A percentile compares a stretch with the other conserved stretches of the same genome.
Evolutionary conservation across 257 asterid genomes (phyloP).

Genomic region (Fraxinus anomala): DNA sequence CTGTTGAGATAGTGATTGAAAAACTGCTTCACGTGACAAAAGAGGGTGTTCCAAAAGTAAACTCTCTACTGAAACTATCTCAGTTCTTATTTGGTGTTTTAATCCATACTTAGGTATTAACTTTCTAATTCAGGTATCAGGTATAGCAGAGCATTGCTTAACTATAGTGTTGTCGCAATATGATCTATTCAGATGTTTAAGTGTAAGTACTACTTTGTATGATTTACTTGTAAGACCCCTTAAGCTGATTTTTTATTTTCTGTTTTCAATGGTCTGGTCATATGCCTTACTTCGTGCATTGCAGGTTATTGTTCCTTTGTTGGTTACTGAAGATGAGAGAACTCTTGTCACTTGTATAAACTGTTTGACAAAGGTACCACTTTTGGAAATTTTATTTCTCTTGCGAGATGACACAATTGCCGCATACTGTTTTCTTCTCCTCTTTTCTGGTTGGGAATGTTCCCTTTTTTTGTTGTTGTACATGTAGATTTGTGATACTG

Average conservation of each 20-base stretch:
- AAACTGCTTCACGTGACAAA: constrained; percentile 88
- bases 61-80: constrained; percentile 23
- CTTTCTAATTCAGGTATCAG: constrained; percentile 64
- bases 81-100: constrained; percentile 9
- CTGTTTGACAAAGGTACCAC: constrained; percentile 91
- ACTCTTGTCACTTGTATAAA: constrained; percentile 95
- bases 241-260: background rate
- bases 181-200: constrained; percentile 89
- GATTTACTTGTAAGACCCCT: constrained; percentile 12
- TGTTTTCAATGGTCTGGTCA: background rate
- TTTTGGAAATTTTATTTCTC: constrained; percentile 11
- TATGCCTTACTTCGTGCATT: constrained; percentile 16
- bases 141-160: constrained; percentile 89
- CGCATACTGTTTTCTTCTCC: background rate
- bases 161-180: constrained; percentile 72
- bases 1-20: constrained; percentile 84
- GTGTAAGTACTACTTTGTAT: constrained; percentile 53
- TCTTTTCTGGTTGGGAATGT: background rate
- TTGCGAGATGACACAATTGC: constrained; percentile 6
- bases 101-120: constrained; percentile 2
- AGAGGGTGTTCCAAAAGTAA: constrained; percentile 76
- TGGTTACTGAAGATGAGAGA: constrained; percentile 94
- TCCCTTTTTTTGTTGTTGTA: background rate
- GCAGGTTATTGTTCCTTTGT: constrained; percentile 95
- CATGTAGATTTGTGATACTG: background rate